These are phyloP conservation scores for Fulvia fulva DNA, from an alignment of 2,329 filamentous ascomycete genomes.

Conservation along the genomic window DNA sequence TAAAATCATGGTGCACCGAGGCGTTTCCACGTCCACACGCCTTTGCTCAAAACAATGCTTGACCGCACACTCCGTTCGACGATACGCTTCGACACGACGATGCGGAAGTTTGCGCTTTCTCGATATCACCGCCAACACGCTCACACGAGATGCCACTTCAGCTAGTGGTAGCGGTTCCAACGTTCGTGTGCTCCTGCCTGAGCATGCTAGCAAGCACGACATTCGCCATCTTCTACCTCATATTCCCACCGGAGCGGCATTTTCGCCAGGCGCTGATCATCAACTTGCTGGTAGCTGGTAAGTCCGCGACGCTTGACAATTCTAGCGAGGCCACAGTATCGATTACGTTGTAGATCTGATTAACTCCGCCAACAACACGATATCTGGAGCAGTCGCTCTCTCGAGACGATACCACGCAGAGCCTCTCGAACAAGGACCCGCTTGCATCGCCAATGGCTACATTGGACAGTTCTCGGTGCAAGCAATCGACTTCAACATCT, in stretches of 20 bases:
- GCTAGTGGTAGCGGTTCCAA: conserved; percentile 19
- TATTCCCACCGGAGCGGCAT: conserved; percentile 21
- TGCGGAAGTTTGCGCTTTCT: not conserved
- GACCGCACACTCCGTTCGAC: not conserved
- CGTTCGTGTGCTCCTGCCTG: conserved; percentile 20
- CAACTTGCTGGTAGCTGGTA: conserved; percentile 20
- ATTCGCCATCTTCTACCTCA: conserved; percentile 16
- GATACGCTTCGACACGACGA: not conserved
- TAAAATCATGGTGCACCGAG: no score
- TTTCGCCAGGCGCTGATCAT: conserved; percentile 22
- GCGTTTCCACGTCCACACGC: not conserved
- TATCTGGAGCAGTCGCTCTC: conserved; percentile 40
- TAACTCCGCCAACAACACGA: conserved; percentile 43
- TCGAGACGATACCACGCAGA: conserved; percentile 19
- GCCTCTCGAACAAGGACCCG: conserved; percentile 28
- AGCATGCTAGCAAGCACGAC: conserved; percentile 15
- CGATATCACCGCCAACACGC: not conserved
- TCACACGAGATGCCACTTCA: not conserved
- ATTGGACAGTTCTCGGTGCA: conserved; percentile 47
- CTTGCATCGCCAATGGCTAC: conserved; percentile 44
- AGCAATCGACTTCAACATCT: conserved; percentile 39
- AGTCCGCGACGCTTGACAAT: not conserved
- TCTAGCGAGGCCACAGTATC: not conserved
- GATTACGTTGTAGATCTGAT: conserved; percentile 36
- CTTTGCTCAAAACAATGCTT: not conserved